phyloP scores from a whole-genome alignment of 2,329 filamentous ascomycete genomes.

The Sporothrix pseudoabietina region DNA sequence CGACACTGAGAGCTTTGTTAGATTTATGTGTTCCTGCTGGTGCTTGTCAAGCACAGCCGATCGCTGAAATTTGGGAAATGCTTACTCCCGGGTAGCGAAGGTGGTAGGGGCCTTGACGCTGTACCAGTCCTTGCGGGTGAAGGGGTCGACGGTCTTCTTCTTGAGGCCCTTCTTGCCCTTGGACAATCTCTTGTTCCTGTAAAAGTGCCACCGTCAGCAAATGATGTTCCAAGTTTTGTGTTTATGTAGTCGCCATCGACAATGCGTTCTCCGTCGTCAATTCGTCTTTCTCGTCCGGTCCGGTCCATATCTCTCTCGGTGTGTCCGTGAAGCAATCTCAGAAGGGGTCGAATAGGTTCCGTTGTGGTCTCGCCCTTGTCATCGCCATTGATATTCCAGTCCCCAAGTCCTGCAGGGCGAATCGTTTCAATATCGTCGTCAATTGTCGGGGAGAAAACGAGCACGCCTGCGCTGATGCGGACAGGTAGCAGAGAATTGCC shows the following conservation, averaged over 20 bases:
- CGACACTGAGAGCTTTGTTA: conserved; percentile 67
- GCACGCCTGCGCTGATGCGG: neutral
- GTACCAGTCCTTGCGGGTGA: conserved; percentile 99
- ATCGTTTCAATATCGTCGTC: neutral
- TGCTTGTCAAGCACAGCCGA: neutral
- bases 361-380: neutral
- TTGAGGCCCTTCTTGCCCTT: conserved; percentile 99
- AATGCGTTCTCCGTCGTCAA: neutral
- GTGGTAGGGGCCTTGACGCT: conserved; percentile 96
- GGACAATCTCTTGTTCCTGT: conserved; percentile 99
- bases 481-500: neutral
- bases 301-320: neutral
- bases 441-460: neutral
- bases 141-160: conserved; percentile 98
- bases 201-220: conserved; percentile 23
- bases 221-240: neutral
- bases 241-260: neutral
- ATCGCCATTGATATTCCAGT: neutral
- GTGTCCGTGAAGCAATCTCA: neutral
- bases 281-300: neutral
- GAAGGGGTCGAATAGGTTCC: neutral
- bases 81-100: conserved; percentile 96
- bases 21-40: neutral
- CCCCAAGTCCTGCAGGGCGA: neutral
- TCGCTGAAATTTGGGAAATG: neutral